Base-by-base conservation (phyloP, 495 filamentous ascomycete genomes). In the Podospora pseudoanserina region DNA sequence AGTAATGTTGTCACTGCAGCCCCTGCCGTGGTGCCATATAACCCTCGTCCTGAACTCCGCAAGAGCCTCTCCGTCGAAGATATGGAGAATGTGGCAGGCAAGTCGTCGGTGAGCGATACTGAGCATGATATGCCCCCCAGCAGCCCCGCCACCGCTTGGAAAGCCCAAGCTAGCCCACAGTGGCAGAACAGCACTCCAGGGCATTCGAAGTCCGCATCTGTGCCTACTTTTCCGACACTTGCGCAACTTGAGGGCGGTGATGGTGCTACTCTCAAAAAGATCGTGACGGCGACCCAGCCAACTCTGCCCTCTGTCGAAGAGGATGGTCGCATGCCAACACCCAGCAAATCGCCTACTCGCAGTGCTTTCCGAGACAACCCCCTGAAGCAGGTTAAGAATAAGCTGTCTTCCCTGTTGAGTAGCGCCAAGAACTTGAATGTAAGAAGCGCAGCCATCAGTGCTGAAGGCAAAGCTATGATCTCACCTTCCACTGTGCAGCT, bases 321-420 rank as follows among this genome's bases (percentile, higher is more conserved):
- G 65, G 76, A 79, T 19, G 81, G 80, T 13, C 73, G 78, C 34
- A 84, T 88, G 28, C 88, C 88, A 6, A 92, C 90, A 11, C 90
- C 92, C 4, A 81, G 83, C 26, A 91, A 90, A 58, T 92, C 92
- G 15, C 92, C 92, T 18, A 81, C 84, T 7, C 86, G 86, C 66
- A 85, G 61, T 28, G 27, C 84, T 66, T 85, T 89, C 71, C 80
- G 83, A 63, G 92, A 94, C 67, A 93, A 90, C 59, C 91, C 92
- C 5, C 76, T 96, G 30, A 96, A 92, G 75, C 91, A 93, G 60
- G 93, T 93, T 19, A 97, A 96, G 80, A 90, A 88, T 70, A 93
- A 91, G 75, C 80, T 97, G 44, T 92, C 92, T 55, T 95, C 93
- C 9, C 92, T 96, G 64, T 82, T 97, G 69, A 92, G 92, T 75